Evolutionary conservation across 495 filamentous ascomycete species (phyloP), one percentile per base, ranked within the genome.

Genomic region (Lindgomyces ingoldianus): DNA sequence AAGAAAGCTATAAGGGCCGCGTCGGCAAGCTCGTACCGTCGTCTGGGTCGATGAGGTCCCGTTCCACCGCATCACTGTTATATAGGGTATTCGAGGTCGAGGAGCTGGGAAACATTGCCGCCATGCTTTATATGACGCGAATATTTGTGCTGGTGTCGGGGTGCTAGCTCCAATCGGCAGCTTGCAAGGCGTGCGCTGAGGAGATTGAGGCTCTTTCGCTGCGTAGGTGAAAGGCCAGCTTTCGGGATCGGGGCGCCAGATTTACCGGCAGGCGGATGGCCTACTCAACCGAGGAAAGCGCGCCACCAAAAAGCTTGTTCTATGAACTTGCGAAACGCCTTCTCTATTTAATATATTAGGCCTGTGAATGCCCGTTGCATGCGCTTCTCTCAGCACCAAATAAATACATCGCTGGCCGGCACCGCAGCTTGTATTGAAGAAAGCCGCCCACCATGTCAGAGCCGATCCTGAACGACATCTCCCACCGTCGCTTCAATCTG

Each of bases 41-140:
- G 78, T 98, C 93, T 2, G 93, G 91, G 75, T 98, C 94, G 77
- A 98, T 96, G 68, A 96, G 77, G 70, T 96, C 91, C 67, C 92
- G 87, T 65, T 93, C 91, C 53, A 93, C 83, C 42, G 87, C 80
- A n/a, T 89, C 85, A 65, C 83, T 81, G 73, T 89, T 83, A 73
- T 87, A 85, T 71, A 84, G 81, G 67, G 77, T 79, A 1, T 73
- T 62, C 33, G 73, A 72, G 16, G 75, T 58, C 24, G 54, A 67
- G 18, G 72, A 62, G 45, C 62, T 60, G n/a, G 68, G 67, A 72
- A 75, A 73, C 65, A 73, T 72, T 19, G 72, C 73, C 41, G 72
- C 72, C 64, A 71, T 70, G 39, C 22, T 58, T 12, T 9, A 45
- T 54, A 25, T 47, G 48, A 39, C 16, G 33, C 36, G 16, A 24